Evolutionary conservation across 176 grass and related monocot genomes (phyloP).

Genomic region (Lolium multiflorum): DNA sequence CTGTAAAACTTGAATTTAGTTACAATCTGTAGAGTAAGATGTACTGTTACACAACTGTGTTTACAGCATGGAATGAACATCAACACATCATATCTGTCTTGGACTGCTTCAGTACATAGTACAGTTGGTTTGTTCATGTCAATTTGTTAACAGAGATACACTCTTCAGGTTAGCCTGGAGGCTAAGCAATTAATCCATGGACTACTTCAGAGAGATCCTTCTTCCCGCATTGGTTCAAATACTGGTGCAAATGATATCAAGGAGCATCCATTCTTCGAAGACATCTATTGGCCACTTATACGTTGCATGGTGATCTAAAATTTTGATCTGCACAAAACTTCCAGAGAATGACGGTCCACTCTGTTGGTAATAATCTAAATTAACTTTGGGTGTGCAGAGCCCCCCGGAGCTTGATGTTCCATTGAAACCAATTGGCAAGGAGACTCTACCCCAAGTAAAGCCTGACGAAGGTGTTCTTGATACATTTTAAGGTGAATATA

Average conservation of each 20-base stretch:
- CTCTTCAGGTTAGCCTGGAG: constrained; percentile 78
- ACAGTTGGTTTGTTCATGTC: neutral
- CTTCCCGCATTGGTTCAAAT: constrained; percentile 74
- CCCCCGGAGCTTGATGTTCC: constrained; percentile 83
- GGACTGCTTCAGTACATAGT: neutral
- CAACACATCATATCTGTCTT: neutral
- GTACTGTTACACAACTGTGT: neutral
- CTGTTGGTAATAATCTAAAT: constrained; percentile 27
- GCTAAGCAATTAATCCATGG: constrained; percentile 88
- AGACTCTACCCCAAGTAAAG: constrained; percentile 57
- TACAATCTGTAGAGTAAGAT: neutral
- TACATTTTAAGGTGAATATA: constrained; percentile 65
- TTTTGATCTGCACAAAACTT: constrained; percentile 37
- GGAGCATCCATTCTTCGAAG: constrained; percentile 83
- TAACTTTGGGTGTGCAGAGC: constrained; percentile 60
- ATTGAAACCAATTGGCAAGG: constrained; percentile 65
- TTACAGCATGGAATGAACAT: neutral
- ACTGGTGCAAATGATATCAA: constrained; percentile 95
- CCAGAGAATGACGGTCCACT: neutral
- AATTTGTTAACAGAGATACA: constrained; percentile 9
- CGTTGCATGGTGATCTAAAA: constrained; percentile 87
- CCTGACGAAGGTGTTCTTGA: constrained; percentile 61
- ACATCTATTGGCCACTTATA: constrained; percentile 89
- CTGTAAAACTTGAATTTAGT: constrained; percentile 2
- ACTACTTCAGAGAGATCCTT: constrained; percentile 87